Evolutionary conservation across 2,329 filamentous ascomycete genomes (phyloP), one percentile per base, ranked within the genome.

Genomic region (Paecilomyces dactylethromorphus): DNA sequence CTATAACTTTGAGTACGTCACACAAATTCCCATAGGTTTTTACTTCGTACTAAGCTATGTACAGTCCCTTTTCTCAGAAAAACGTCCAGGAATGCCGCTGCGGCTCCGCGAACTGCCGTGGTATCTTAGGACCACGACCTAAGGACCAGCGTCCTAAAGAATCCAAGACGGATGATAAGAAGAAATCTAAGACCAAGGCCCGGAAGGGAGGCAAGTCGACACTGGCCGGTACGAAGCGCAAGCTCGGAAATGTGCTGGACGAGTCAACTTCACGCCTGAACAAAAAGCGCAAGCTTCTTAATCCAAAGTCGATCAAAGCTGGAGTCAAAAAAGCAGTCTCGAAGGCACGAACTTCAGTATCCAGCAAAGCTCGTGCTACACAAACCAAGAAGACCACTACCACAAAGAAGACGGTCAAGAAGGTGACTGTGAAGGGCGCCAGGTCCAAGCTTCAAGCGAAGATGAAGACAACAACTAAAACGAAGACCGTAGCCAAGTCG

Each of bases 1-100:
- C 80, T 89, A 89, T 72, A 89, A 89, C 65, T 89, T 89, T 64
- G 84, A 88, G 82, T 85, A 71, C 71, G 81, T 74, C 18, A 7
- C 29, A 31, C 13, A 12, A 15, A 33, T 4, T 53, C 11, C 35
- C 6, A 8, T 45, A 18, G n/a, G 8, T 53, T 11, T 33, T 6
- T 24, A 10, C 26, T 51, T 21, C 52, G 26, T 58, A 57, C 58
- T 70, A 52, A 68, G 55, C 45, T 13, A 52, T 35, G 8, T 29
- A 22, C 50, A 82, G 79, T 61, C 82, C 81, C 10, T 84, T 82
- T 68, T 86, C 83, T 11, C 79, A 79, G 62, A 85, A 84, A 67
- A 87, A 86, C 63, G 83, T 86, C 35, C 85, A 88, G 68, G 71
- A 81, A 62, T 89, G 86, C 67, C 82, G 82, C 58, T 89, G 86